Base-by-base conservation (phyloP, 2,329 filamentous ascomycete genomes). In the Polytolypa hystricis region DNA sequence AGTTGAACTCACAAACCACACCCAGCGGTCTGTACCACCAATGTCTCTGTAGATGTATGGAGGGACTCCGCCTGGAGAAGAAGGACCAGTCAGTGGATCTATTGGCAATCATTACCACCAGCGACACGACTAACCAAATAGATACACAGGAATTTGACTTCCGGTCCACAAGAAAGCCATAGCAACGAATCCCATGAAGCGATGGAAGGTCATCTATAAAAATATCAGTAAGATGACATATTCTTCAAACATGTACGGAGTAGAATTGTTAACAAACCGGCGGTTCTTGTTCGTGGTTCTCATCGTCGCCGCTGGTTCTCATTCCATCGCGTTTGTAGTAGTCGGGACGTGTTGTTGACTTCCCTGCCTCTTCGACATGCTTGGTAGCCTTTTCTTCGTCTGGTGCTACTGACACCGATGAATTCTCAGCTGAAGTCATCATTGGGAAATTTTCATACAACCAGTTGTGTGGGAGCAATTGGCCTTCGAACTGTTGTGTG, bases 151-250 rank as follows among this genome's bases (percentile, higher is more conserved):
- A 31, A 77, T 75, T 45, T 77, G 73, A 37, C 66, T 72, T 19
- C 71, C 72, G 33, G 71, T 73, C 73, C 73, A 77, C 15, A 77
- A 56, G 38, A 78, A 73, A 4, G 70, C 69, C 69, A 75, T 74
- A 40, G 71, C 71, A 10, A 69, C 47, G 31, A 77, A 60, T 36
- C 65, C 66, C 69, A 74, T 70, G 46, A 72, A 64, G 3, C 68
- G 60, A 19, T 51, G 56, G 42, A 42, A 25, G 29, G 28, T 36
- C 30, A 31, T 34, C 20, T 20, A 26, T 31, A 25, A 12, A 29
- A 21, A 31, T 21, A 4, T 30, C 15, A 23, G 30, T 18, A 7
- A n/a, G n/a, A n/a, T n/a, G n/a, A n/a, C n/a, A n/a, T n/a, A n/a
- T n/a, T n/a, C n/a, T n/a, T n/a, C n/a, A n/a, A n/a, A n/a, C n/a